Evolutionary conservation across 177 flowering plant genomes (phyloP).

Genomic region (Vitis hybrid): DNA sequence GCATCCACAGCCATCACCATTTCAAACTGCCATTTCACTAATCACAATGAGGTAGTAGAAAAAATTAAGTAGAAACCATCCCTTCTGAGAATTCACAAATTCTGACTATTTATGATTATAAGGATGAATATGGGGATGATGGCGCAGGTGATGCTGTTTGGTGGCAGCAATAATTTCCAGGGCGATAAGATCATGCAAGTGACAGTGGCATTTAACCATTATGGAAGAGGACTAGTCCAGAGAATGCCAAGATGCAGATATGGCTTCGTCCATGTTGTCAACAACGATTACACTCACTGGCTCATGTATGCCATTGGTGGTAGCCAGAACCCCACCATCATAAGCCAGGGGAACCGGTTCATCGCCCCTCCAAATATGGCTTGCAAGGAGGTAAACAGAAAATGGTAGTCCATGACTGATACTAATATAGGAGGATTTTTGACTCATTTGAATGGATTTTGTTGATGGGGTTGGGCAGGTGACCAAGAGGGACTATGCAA

Average conservation of each 20-base stretch:
- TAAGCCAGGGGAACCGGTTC: constrained; percentile 66
- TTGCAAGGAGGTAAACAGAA: constrained; percentile 38
- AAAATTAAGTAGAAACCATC: too few relatives aligned
- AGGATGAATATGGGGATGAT: too few relatives aligned
- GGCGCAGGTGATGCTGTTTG: constrained; percentile 55
- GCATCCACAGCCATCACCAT: constrained; percentile 65
- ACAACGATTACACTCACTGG: constrained; percentile 77
- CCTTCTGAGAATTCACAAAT: neutral
- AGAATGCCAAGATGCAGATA: constrained; percentile 66
- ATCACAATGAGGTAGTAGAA: constrained; percentile 47
- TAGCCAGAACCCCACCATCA: constrained; percentile 52
- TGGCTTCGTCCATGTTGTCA: constrained; percentile 65
- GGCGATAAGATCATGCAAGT: constrained; percentile 50
- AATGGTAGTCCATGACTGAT: too few relatives aligned
- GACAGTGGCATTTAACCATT: constrained; percentile 66
- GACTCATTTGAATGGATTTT: too few relatives aligned
- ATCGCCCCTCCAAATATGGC: constrained; percentile 39
- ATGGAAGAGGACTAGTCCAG: constrained; percentile 57
- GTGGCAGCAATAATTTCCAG: constrained; percentile 39
- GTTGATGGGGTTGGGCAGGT: constrained; percentile 18
- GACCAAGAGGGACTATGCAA: constrained; percentile 45
- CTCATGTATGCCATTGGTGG: constrained; percentile 72
- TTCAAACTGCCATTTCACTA: constrained; percentile 56
- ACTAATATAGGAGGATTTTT: too few relatives aligned
- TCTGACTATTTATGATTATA: too few relatives aligned